Base-by-base conservation (phyloP, 108 stramenopile species). In the Pseudonitzschia delicatissima region DNA sequence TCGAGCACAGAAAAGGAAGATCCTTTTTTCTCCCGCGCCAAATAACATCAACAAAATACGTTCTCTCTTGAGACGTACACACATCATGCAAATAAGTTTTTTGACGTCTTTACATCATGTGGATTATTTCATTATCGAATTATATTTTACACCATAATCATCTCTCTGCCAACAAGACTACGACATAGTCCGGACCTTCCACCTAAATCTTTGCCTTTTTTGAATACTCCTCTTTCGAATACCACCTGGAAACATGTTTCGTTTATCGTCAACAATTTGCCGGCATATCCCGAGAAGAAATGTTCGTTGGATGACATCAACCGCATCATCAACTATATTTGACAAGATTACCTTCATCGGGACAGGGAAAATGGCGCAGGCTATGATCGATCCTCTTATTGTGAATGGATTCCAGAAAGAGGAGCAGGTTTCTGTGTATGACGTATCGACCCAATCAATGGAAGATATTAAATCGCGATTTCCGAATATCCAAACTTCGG, bases 351-450 rank as follows among this genome's bases (percentile, higher is more conserved):
- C 88, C 62, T 91, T 94, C 62, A 79, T 96, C 44, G 97, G 97
- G 28, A 85, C 92, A n/a, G 97, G 97, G 15, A 93, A 90, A 67
- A 97, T 97, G 97, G 88, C 89, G 28, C 92, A 95, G 62, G 92
- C 97, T 44, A 84, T 97, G 78, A 73, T 97, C 32, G 68, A 77
- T 44, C 92, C 91, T 26, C 70, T 96, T 34, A 81, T 92, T 23
- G 51, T 52, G 40, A 68, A 67, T n/a, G 82, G 87, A 12, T 72
- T 84, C 20, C 86, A 87, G 64, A 74, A 82, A 1, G 84, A 79
- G 9, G 68, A 81, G 18, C 68, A 82, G 26, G 75, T 91, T 26
- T 65, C 82, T 15, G 73, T 85, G 5, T 91, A 72, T 55, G 92
- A 91, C 63, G 92, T 91, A 11, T 82, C 80, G 11, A 69, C 65